Conservation (phyloP, 208 protist species). For the Novymonas esmeraldas region DNA sequence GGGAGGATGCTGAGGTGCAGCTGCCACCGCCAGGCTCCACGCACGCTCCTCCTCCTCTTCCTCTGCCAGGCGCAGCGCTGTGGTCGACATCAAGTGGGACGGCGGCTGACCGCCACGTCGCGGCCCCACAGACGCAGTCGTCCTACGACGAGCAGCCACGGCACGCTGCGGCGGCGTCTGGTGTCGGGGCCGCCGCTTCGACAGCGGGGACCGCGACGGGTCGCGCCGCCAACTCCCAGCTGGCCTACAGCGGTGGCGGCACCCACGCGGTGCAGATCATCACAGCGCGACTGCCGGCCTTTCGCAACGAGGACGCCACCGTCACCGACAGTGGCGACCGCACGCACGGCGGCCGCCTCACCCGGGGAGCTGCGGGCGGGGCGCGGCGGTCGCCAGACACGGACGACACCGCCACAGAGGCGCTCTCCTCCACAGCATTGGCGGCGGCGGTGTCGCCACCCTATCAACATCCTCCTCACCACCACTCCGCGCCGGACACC, state of each 20-base stretch:
- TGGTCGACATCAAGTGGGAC: not conserved
- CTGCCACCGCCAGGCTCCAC: not conserved
- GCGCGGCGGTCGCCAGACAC: not conserved
- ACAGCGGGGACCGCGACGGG: no score
- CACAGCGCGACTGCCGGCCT: conserved; percentile 20
- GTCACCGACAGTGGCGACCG: not conserved
- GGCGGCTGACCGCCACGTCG: no score
- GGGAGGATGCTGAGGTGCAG: not conserved
- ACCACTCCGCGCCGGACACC: no score
- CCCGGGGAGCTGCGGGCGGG: not conserved
- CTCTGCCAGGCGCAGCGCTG: not conserved
- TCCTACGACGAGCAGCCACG: no score
- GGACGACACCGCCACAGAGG: not conserved
- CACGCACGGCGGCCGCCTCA: not conserved
- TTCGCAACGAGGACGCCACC: conserved; percentile 35
- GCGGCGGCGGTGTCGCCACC: conserved; percentile 18
- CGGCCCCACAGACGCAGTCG: no score
- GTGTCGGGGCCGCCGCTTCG: no score
- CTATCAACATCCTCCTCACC: conserved; percentile 1
- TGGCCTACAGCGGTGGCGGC: conserved; percentile 28
- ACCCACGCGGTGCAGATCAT: conserved; percentile 29
- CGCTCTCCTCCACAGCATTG: conserved; percentile 1
- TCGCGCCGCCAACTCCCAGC: conserved; percentile 19
- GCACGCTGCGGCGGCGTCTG: no score
- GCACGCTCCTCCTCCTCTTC: not conserved